A percentile compares a stretch with the other conserved stretches of the same genome.
Evolutionary conservation across 2,329 filamentous ascomycete genomes (phyloP).

Genomic region (Phialophora expanda): DNA sequence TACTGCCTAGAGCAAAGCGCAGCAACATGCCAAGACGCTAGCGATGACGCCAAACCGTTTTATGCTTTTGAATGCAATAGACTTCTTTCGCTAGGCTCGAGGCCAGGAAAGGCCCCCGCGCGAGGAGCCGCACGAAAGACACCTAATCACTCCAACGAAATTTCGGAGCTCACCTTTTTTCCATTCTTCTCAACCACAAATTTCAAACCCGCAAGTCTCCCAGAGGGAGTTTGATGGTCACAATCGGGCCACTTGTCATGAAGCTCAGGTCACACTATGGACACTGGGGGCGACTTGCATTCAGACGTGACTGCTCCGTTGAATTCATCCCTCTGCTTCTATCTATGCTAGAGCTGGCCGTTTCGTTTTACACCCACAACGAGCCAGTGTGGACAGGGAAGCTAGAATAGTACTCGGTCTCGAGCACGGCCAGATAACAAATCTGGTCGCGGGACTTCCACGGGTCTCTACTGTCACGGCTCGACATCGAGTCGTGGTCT

Average conservation of each 20-base stretch:
- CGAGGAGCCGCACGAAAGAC: neutral
- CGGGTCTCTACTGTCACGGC: slow-evolving; percentile 33
- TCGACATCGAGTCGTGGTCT: slow-evolving; percentile 14
- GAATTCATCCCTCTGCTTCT: slow-evolving; percentile 51
- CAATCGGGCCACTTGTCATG: neutral
- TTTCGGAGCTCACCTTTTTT: neutral
- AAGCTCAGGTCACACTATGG: neutral
- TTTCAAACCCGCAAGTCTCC: neutral
- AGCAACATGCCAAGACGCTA: too few relatives aligned
- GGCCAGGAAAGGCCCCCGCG: neutral
- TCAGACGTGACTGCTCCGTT: neutral
- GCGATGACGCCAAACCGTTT: too few relatives aligned
- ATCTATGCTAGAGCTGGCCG: slow-evolving; percentile 71
- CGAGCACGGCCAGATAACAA: slow-evolving; percentile 26
- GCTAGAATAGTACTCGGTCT: slow-evolving; percentile 59
- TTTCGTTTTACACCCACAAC: slow-evolving; percentile 58
- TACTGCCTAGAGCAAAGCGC: too few relatives aligned
- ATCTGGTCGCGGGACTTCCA: slow-evolving; percentile 34
- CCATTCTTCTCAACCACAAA: neutral
- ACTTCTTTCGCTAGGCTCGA: neutral
- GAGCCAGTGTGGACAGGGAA: slow-evolving; percentile 73
- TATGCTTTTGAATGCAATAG: too few relatives aligned
- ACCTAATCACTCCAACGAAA: neutral
- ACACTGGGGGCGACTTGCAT: neutral
- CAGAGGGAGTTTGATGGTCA: neutral